A percentile compares a stretch with the other conserved stretches of the same genome.
Conservation (phyloP, 2,329 filamentous ascomycete genomes). For the Phaeosphaeriaceae sp. region DNA sequence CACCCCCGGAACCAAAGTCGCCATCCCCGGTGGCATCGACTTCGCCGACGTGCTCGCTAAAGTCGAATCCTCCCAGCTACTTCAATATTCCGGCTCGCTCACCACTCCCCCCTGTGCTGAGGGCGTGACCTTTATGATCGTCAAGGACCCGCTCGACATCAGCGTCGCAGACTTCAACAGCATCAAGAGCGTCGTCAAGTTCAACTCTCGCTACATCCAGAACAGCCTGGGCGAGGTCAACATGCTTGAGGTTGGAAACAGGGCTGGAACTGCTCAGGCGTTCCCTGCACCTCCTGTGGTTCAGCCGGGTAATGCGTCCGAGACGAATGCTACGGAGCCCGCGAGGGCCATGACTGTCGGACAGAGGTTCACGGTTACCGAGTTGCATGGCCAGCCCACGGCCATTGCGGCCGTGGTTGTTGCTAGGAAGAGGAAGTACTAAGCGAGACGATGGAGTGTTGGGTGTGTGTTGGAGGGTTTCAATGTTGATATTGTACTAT, state of each 20-base stretch:
- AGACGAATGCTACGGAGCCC: background rate
- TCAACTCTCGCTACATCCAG: slow-evolving; percentile 64
- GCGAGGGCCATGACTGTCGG: slow-evolving; percentile 12
- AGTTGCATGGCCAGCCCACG: slow-evolving; percentile 16
- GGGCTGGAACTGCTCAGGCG: slow-evolving; percentile 12
- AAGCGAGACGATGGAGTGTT: background rate
- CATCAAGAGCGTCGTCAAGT: slow-evolving; percentile 61
- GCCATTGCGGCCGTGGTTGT: slow-evolving; percentile 2
- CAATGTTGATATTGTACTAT: background rate
- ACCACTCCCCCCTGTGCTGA: slow-evolving; percentile 70
- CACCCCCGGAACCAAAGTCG: slow-evolving; percentile 47
- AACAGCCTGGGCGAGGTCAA: slow-evolving; percentile 57
- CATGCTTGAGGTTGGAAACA: slow-evolving; percentile 40
- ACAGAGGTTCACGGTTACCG: slow-evolving; percentile 17
- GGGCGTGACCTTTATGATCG: slow-evolving; percentile 62
- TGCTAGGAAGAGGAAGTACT: slow-evolving; percentile 7
- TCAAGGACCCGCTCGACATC: slow-evolving; percentile 57
- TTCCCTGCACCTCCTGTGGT: slow-evolving; percentile 1
- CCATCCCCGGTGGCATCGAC: slow-evolving; percentile 48
- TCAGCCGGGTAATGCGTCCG: background rate
- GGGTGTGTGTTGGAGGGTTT: background rate
- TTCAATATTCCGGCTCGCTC: slow-evolving; percentile 64
- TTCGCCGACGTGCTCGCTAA: slow-evolving; percentile 52
- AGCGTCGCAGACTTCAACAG: slow-evolving; percentile 58
- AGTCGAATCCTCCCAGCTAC: slow-evolving; percentile 51